phyloP scores from a whole-genome alignment of 345 rosid species.

The Angophora floribunda region DNA sequence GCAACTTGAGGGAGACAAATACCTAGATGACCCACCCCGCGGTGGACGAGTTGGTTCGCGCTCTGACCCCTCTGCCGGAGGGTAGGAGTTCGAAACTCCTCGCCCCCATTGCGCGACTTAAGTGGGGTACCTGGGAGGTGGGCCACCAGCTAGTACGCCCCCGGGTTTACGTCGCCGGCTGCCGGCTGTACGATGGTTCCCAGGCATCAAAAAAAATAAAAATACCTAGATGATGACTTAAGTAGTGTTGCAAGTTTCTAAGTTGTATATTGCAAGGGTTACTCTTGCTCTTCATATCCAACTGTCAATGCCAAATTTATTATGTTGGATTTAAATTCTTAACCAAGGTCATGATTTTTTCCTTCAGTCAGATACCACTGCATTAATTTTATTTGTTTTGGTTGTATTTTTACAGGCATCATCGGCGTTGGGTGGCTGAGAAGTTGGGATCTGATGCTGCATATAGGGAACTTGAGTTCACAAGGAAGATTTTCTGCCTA shows the following conservation, averaged over 20 bases:
- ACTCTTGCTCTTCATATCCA: neutral
- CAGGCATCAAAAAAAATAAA: too few relatives aligned
- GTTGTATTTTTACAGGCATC: slow-evolving; percentile 55
- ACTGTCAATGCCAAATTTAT: neutral
- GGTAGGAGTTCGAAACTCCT: too few relatives aligned
- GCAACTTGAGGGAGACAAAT: neutral
- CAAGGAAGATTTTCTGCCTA: slow-evolving; percentile 36
- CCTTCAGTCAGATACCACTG: neutral
- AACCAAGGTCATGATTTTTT: neutral
- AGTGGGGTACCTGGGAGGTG: too few relatives aligned
- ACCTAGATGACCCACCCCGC: too few relatives aligned
- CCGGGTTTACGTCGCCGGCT: too few relatives aligned
- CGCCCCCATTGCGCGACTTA: too few relatives aligned
- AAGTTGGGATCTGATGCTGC: slow-evolving; percentile 62
- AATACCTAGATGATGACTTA: neutral
- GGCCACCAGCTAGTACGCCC: too few relatives aligned
- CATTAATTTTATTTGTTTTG: neutral
- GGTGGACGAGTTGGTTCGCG: too few relatives aligned
- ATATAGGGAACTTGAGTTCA: slow-evolving; percentile 58
- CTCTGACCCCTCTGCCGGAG: too few relatives aligned
- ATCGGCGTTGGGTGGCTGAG: slow-evolving; percentile 91
- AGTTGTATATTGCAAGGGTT: neutral
- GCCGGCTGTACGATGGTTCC: too few relatives aligned
- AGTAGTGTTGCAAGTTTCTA: neutral
- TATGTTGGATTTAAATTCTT: neutral